phyloP scores from a whole-genome alignment of 148 eudicot genomes.

The Rhododendron vialii region DNA sequence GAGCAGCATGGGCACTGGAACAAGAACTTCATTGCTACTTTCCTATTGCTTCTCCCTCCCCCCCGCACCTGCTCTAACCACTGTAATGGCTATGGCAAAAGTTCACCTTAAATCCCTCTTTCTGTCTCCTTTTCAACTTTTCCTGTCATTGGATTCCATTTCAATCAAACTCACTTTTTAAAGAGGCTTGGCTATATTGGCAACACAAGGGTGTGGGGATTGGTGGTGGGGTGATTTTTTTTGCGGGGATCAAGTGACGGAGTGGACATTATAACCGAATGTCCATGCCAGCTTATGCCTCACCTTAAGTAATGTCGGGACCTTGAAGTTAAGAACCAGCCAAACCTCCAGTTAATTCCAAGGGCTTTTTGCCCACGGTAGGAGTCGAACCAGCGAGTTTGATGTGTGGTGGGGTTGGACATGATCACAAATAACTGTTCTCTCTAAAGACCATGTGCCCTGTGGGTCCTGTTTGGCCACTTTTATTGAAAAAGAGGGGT shows the following conservation, averaged over 20 bases:
- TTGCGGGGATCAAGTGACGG: neutral
- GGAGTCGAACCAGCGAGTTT: neutral
- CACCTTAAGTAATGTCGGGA: neutral
- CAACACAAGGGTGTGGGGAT: neutral
- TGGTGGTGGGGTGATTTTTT: neutral
- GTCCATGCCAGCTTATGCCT: neutral
- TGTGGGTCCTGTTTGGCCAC: neutral
- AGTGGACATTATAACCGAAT: too few relatives aligned
- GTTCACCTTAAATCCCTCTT: neutral
- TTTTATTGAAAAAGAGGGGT: neutral
- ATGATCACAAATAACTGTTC: neutral
- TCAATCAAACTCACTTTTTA: neutral
- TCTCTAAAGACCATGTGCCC: neutral
- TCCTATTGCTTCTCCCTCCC: neutral
- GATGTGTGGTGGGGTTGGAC: neutral
- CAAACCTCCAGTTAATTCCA: neutral
- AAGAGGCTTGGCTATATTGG: neutral
- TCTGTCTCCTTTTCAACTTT: slow-evolving; percentile 6
- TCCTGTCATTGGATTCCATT: slow-evolving; percentile 1
- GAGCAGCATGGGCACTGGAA: slow-evolving; percentile 63
- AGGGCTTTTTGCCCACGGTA: neutral
- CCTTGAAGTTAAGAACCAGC: neutral
- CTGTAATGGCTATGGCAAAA: neutral
- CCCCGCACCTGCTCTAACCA: neutral
- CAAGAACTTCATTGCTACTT: slow-evolving; percentile 46